phyloP scores from a whole-genome alignment of 805 yeast genomes.

The Starmerella etchellsii region DNA sequence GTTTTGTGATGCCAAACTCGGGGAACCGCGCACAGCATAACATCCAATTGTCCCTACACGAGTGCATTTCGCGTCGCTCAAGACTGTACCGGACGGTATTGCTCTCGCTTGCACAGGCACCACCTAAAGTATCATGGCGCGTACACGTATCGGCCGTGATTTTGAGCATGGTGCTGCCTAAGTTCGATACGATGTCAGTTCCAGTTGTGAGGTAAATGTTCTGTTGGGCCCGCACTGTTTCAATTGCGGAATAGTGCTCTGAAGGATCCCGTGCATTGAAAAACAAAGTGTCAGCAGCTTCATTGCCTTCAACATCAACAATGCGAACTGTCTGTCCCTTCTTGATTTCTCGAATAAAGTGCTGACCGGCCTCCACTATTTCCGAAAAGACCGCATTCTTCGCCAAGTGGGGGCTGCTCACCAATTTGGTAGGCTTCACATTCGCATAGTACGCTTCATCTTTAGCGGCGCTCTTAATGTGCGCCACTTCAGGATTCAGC shows the following conservation, averaged over 20 bases:
- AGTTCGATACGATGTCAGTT: constrained; percentile 4
- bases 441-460: background rate
- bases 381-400: constrained; percentile 1
- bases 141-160: constrained; percentile 9
- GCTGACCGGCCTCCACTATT: constrained; percentile 6
- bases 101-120: constrained; percentile 12
- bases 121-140: constrained; percentile 11
- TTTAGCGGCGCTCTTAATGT: background rate
- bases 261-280: constrained; percentile 4
- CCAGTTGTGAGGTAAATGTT: constrained; percentile 8
- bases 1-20: constrained; percentile 9
- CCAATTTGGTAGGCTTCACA: constrained; percentile 1
- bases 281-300: constrained; percentile 9
- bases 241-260: constrained; percentile 4
- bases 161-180: constrained; percentile 3
- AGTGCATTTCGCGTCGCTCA: constrained; percentile 9
- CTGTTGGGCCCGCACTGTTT: constrained; percentile 4
- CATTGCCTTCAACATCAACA: constrained; percentile 9
- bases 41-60: constrained; percentile 13
- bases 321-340: constrained; percentile 8
- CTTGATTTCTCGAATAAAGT: constrained; percentile 1
- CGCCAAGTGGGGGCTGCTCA: background rate
- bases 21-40: constrained; percentile 7
- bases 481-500: background rate
- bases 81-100: constrained; percentile 11